A percentile compares a stretch with the other conserved stretches of the same genome.
Evolutionary conservation across 2,329 filamentous ascomycete genomes (phyloP).

Genomic region (Westerdykella sp.): DNA sequence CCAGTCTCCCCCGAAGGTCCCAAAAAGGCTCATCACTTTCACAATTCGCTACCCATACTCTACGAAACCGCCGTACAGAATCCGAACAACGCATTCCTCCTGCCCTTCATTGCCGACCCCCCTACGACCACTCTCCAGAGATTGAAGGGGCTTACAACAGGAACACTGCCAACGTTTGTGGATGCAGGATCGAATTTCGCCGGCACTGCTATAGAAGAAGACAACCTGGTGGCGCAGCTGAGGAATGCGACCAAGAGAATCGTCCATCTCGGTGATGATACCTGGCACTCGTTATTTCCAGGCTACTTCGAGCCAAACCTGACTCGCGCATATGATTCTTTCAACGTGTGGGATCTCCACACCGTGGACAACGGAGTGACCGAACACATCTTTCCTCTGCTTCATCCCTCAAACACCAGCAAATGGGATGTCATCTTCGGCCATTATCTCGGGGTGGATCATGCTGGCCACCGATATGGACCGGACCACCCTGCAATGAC

Average conservation of each 20-base stretch:
- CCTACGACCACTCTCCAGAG: constrained; percentile 90
- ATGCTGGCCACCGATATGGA: constrained; percentile 93
- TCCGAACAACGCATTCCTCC: constrained; percentile 78
- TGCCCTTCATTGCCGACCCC: constrained; percentile 94
- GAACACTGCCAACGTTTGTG: constrained; percentile 88
- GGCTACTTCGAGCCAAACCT: constrained; percentile 85
- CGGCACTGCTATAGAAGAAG: constrained; percentile 91
- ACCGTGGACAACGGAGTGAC: constrained; percentile 94
- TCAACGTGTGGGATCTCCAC: constrained; percentile 97
- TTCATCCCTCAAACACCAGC: constrained; percentile 57
- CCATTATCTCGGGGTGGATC: constrained; percentile 91
- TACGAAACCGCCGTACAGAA: constrained; percentile 71
- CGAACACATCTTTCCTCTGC: constrained; percentile 79
- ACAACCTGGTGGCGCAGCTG: constrained; percentile 65
- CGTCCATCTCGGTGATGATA: constrained; percentile 95
- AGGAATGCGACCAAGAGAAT: constrained; percentile 64
- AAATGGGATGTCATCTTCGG: constrained; percentile 94
- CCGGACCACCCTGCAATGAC: constrained; percentile 90
- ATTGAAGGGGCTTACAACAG: constrained; percentile 89
- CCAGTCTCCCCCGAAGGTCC: constrained; percentile 56
- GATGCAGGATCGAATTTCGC: constrained; percentile 94
- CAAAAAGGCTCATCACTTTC: constrained; percentile 58
- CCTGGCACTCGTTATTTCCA: constrained; percentile 90
- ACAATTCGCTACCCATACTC: constrained; percentile 80
- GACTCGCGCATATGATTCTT: constrained; percentile 86